Evolutionary conservation across 2,329 filamentous ascomycete species (phyloP), one percentile per base, ranked within the genome.

Genomic region (Penicillium sp.): DNA sequence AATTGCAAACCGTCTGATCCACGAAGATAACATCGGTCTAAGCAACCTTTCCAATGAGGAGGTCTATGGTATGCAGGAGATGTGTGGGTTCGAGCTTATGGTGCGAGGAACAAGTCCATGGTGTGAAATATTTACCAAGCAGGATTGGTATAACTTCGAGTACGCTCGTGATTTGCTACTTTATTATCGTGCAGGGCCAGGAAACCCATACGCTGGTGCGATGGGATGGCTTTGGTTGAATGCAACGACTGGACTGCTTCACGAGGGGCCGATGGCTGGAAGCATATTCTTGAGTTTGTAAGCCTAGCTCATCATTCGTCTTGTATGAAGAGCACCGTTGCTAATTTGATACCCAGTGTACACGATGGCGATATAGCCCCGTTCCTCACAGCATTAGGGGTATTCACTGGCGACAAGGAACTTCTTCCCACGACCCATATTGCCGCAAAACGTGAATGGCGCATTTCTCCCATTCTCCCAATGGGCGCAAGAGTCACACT

Each of bases 161-260:
- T 86, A 86, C 64, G 84, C 82, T 2, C 77, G 84, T 31, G 84
- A 86, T 64, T 42, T 86, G 4, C 68, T 84, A 15, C 83, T 86
- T 63, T 86, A 83, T 67, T 86, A 86, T 67, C 78, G 84, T 31
- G 78, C 81, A 9, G 84, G 84, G 0, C 82, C 83, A 0, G 84
- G 84, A 0, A 85, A 83, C 58, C 74, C 71, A 31, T 86, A 83
- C 62, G 79, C 78, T 3, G 74, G 75, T 6, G 73, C 77, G 1
- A 83, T 86, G 81, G 84, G 84, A 3, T 83, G 78, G 78, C 67
- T 85, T 10, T 86, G 82, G 81, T 63, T 86, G 46, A 84, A 86
- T 67, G 82, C 83, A 4, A 86, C 83, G 0, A 73, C 78, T 7
- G 73, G 78, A 47, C 67, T 86, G 37, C 69, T 86, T 56, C 63